A percentile compares a stretch with the other conserved stretches of the same genome.
Evolutionary conservation across 495 filamentous ascomycete species (phyloP).

Genomic region (Penicillium alfredii): DNA sequence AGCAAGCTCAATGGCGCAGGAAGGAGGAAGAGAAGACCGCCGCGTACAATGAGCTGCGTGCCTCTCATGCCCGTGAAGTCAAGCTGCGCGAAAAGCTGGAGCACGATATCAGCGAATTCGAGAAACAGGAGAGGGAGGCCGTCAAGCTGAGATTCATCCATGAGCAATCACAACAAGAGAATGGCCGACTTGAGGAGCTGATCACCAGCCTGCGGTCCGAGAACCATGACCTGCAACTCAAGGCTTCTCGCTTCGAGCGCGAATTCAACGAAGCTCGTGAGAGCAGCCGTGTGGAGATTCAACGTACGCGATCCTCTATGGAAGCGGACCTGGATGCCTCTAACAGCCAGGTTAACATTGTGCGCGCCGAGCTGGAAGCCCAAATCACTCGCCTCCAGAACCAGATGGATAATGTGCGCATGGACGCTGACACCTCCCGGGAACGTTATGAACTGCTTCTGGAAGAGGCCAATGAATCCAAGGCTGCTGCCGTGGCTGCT

Average conservation of each 20-base stretch:
- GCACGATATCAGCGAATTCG: conserved; percentile 67
- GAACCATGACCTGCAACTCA: conserved; percentile 55
- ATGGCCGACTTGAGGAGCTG: conserved; percentile 56
- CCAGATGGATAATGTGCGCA: conserved; percentile 63
- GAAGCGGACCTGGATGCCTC: conserved; percentile 74
- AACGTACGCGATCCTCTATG: conserved; percentile 70
- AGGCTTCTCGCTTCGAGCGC: conserved; percentile 64
- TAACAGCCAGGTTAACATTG: conserved; percentile 74
- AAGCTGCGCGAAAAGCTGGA: conserved; percentile 74
- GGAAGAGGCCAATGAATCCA: conserved; percentile 60
- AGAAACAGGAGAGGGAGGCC: conserved; percentile 66
- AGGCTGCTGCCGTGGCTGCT: conserved; percentile 44
- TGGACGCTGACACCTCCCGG: conserved; percentile 68
- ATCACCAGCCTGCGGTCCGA: conserved; percentile 61
- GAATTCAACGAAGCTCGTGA: conserved; percentile 80
- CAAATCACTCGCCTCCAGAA: conserved; percentile 60
- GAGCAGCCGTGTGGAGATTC: conserved; percentile 65
- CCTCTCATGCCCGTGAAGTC: conserved; percentile 68
- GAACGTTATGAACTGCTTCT: conserved; percentile 70
- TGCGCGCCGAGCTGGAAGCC: conserved; percentile 69
- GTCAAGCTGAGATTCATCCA: conserved; percentile 49
- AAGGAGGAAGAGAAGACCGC: conserved; percentile 68
- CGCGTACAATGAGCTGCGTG: conserved; percentile 72
- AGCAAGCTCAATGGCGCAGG: conserved; percentile 68
- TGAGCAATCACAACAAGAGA: conserved; percentile 50